A percentile compares a stretch with the other conserved stretches of the same genome.
Evolutionary conservation across 139 green algal genomes (phyloP).

Genomic region (Dunaliella sp.): DNA sequence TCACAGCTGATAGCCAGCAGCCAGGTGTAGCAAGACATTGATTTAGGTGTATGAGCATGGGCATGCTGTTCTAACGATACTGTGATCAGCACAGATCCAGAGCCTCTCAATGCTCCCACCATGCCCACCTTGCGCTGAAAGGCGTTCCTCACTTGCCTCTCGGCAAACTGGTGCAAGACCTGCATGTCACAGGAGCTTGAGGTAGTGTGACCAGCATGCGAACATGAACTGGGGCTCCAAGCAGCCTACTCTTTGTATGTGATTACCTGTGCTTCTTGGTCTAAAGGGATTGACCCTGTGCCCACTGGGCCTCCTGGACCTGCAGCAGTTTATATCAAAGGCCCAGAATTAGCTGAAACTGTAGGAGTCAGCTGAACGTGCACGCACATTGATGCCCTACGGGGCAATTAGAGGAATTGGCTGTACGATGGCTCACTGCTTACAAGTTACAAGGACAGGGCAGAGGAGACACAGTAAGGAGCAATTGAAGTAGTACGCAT

Average conservation of each 20-base stretch:
- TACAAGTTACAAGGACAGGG: neutral
- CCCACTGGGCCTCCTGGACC: conserved; percentile 9
- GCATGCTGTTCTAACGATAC: too few species aligned
- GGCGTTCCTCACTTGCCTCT: conserved; percentile 33
- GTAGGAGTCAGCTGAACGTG: too few species aligned
- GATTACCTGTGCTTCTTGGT: conserved; percentile 19
- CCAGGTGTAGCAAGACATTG: too few species aligned
- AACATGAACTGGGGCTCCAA: neutral
- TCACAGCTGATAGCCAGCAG: too few species aligned
- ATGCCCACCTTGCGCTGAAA: conserved; percentile 62
- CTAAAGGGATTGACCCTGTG: neutral
- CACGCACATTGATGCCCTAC: neutral
- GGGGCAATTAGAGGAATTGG: neutral
- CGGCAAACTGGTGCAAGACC: conserved; percentile 18
- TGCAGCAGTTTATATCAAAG: too few species aligned
- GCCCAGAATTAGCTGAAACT: neutral
- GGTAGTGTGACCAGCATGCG: too few species aligned
- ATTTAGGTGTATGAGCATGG: too few species aligned
- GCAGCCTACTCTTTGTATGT: neutral
- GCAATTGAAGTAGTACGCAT: too few species aligned
- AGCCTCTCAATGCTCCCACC: too few species aligned
- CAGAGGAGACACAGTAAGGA: too few species aligned
- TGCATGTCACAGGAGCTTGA: neutral
- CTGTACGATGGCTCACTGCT: neutral
- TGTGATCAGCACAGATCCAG: too few species aligned